A percentile compares a stretch with the other conserved stretches of the same genome.
phyloP scores from a whole-genome alignment of 345 rosid genomes.

The Geranium brycei region DNA sequence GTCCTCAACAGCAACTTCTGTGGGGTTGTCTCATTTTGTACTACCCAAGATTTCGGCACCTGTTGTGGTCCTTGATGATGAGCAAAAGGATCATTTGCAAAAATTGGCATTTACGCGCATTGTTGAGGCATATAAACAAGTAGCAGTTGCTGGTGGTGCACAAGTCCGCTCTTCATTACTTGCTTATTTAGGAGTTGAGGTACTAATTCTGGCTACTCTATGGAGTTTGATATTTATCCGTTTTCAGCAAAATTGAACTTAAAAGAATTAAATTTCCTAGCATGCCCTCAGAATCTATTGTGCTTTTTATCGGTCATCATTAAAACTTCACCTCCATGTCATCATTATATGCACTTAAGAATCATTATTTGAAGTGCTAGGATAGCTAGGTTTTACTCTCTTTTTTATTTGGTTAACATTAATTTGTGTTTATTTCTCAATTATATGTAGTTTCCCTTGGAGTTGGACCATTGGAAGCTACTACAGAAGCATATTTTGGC shows the following conservation, averaged over 20 bases:
- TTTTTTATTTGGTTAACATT: not conserved
- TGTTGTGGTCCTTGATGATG: slow-evolving; percentile 64
- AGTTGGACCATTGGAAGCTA: slow-evolving; percentile 72
- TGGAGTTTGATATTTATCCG: not conserved
- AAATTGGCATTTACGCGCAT: slow-evolving; percentile 52
- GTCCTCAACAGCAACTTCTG: slow-evolving; percentile 50
- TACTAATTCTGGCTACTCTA: slow-evolving; percentile 17
- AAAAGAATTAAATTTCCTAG: not conserved
- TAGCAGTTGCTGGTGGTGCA: slow-evolving; percentile 70
- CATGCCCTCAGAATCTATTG: not conserved
- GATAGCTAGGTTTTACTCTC: not conserved
- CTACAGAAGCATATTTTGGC: slow-evolving; percentile 67
- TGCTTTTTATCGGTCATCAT: too few relatives aligned
- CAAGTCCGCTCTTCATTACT: slow-evolving; percentile 69
- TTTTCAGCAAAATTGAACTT: not conserved
- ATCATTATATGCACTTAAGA: not conserved
- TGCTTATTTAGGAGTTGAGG: slow-evolving; percentile 82
- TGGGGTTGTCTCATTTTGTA: slow-evolving; percentile 32
- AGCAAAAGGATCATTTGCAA: slow-evolving; percentile 70
- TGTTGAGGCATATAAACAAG: slow-evolving; percentile 70
- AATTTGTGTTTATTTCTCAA: slow-evolving; percentile 1
- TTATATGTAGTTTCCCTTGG: slow-evolving; percentile 61
- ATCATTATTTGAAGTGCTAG: not conserved
- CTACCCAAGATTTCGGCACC: slow-evolving; percentile 91
- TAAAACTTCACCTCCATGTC: not conserved